Evolutionary conservation across 257 asterid species (phyloP).

Genomic region (Petrea volubilis): DNA sequence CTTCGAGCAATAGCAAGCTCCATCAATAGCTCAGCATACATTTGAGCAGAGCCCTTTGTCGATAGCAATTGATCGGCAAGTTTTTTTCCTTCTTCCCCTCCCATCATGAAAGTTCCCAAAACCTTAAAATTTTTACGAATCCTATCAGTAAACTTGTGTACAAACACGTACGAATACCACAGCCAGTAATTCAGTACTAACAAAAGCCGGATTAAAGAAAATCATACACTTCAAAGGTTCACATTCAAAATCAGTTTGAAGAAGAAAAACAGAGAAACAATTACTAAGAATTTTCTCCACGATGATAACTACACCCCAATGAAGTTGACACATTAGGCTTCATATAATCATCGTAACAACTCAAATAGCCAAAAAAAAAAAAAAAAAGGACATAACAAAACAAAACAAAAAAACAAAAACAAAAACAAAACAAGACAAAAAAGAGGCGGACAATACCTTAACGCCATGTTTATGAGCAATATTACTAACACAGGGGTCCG

Average conservation of each 20-base stretch:
- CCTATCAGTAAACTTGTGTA: no score
- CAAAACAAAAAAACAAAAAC: no score
- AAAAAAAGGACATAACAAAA: no score
- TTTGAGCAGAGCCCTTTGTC: slow-evolving; percentile 61
- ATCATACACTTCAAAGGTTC: no score
- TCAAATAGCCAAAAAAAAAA: slow-evolving; percentile 4
- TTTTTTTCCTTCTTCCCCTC: slow-evolving; percentile 79
- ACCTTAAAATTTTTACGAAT: slow-evolving; percentile 54
- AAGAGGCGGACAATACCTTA: no score
- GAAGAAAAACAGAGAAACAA: not conserved
- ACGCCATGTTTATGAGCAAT: slow-evolving; percentile 90
- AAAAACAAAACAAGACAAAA: no score
- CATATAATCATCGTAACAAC: not conserved
- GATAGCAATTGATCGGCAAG: slow-evolving; percentile 62
- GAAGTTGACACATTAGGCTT: not conserved
- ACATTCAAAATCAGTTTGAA: not conserved
- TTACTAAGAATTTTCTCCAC: not conserved
- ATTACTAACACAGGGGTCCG: slow-evolving; percentile 96
- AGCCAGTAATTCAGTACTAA: no score
- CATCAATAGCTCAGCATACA: slow-evolving; percentile 80
- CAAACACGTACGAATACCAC: no score
- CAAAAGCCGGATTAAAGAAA: no score
- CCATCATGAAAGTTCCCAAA: slow-evolving; percentile 89
- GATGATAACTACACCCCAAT: no score
- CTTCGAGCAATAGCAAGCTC: slow-evolving; percentile 90